Conservation (phyloP, 345 rosid species). For the Adansonia digitata region DNA sequence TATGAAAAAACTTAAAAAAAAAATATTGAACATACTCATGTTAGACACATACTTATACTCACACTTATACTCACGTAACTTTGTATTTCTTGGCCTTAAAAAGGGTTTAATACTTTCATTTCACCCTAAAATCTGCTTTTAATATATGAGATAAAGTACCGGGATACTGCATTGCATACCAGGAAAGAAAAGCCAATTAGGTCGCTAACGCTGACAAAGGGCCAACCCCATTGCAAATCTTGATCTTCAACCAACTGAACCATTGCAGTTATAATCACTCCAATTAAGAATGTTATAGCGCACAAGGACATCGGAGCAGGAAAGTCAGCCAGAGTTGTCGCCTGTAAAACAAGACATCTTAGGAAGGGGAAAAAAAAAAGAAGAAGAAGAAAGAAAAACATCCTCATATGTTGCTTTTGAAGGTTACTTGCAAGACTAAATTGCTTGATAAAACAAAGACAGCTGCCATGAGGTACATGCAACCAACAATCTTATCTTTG, state of each 20-base stretch:
- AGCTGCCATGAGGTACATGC: slow-evolving; percentile 70
- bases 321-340: slow-evolving; percentile 55
- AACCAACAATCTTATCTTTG: slow-evolving; percentile 58
- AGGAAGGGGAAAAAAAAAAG: background rate
- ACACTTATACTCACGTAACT: too few species aligned
- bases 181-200: slow-evolving; percentile 45
- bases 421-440: slow-evolving; percentile 64
- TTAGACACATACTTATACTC: too few species aligned
- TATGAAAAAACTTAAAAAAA: too few species aligned
- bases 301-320: slow-evolving; percentile 82
- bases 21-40: too few species aligned
- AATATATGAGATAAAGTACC: background rate
- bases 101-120: background rate
- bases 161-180: slow-evolving; percentile 26
- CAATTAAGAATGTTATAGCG: slow-evolving; percentile 64
- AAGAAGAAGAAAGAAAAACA: background rate
- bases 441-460: slow-evolving; percentile 56
- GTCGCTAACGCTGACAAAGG: slow-evolving; percentile 31
- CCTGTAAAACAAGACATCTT: slow-evolving; percentile 31
- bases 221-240: slow-evolving; percentile 29
- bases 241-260: slow-evolving; percentile 41
- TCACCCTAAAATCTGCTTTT: background rate
- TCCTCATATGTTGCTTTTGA: background rate
- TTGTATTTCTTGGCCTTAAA: background rate
- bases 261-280: slow-evolving; percentile 47